Conservation (phyloP, 768 basidiomycete genomes). For the Trametes maxima region DNA sequence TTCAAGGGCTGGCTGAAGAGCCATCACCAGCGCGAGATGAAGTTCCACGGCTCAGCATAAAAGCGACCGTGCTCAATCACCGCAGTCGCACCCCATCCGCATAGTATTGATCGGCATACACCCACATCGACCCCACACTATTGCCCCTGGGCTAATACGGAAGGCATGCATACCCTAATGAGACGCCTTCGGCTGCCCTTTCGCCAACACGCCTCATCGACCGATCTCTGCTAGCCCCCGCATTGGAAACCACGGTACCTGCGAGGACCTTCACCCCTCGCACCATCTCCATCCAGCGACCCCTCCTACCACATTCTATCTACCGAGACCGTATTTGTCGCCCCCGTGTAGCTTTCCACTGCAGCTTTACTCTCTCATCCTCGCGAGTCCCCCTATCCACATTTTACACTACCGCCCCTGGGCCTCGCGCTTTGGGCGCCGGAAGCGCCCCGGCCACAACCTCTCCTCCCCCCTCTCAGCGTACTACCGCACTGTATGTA, state of each 20-base stretch:
- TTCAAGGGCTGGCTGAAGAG: conserved; percentile 82
- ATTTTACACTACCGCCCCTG: background rate
- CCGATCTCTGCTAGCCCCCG: background rate
- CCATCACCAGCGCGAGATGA: conserved; percentile 35
- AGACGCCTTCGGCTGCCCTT: conserved; percentile 7
- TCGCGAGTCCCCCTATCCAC: background rate
- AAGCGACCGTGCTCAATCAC: background rate
- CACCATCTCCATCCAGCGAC: no score
- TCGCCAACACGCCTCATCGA: background rate
- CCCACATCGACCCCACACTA: background rate
- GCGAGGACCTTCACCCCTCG: background rate
- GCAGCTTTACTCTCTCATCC: background rate
- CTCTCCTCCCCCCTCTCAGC: background rate
- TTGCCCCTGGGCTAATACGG: background rate
- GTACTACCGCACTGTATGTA: background rate
- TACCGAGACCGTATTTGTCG: no score
- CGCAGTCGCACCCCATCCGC: background rate
- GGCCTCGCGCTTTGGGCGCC: background rate
- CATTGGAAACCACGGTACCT: background rate
- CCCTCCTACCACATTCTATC: no score
- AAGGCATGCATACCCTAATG: conserved; percentile 19
- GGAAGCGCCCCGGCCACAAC: background rate
- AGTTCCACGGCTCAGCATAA: conserved; percentile 42
- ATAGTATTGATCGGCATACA: background rate
- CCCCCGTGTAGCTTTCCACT: no score